Evolutionary conservation across 2,329 filamentous ascomycete genomes (phyloP), one percentile per base, ranked within the genome.

Genomic region (Acephala macrosclerotiorum): DNA sequence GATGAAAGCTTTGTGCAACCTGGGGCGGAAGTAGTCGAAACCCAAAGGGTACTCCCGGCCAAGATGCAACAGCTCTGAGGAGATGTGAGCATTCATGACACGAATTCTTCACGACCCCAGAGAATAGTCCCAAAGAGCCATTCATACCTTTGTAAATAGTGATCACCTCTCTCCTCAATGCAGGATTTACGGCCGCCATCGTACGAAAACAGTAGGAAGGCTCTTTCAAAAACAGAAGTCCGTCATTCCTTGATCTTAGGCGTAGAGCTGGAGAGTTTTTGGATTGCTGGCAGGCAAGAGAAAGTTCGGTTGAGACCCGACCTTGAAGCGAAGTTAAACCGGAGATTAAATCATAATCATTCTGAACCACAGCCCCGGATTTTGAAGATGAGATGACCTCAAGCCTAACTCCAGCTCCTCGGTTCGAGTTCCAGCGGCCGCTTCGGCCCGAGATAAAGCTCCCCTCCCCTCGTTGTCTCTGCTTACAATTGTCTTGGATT

Each of bases 31-130:
- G 80, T 94, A 97, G 35, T 83, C 80, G 80, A 88, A 96, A 56
- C 96, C 96, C 18, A 91, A 83, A 1, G 96, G 95, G 74, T 98
- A 98, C 65, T 95, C 91, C 63, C 90, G 88, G 38, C 95, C 94
- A 16, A 98, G 84, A 74, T 91, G 89, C 51, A 99, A 85, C 12
- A 97, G 87, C 74, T 97, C 94, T 97, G 66, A 11, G 22, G 3
- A 14, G 57, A 3, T 25, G 38, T 57, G 16, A 51, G 40, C n/a
- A 38, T 22, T 35, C 25, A 33, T 40, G 29, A 33, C 9, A 5
- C 29, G 4, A 33, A 33, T 33, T 9, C 29, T 33, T 33, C 29
- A 40, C 7, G 8, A 22, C 20, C 25, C 18, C 11, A 9, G 51
- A 33, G 12, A 20, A 14, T 11, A 36, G 2, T 16, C 2, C 8